These are phyloP conservation scores for Exophiala dermatitidis DNA, from an alignment of 2,329 filamentous ascomycete species.

Conservation along the genomic window DNA sequence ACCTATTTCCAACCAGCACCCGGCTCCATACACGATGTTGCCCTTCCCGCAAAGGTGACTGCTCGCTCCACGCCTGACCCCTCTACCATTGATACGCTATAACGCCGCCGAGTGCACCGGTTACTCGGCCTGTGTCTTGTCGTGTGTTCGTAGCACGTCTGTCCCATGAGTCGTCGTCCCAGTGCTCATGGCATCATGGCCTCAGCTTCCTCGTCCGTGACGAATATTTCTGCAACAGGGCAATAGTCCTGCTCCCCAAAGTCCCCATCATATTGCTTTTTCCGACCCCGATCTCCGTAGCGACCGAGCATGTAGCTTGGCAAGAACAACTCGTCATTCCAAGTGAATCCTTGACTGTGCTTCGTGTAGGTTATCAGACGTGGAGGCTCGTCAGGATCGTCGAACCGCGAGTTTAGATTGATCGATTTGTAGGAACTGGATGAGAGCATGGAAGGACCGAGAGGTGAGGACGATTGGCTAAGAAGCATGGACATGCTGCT, in stretches of 20 bases:
- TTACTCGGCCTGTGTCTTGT: not conserved
- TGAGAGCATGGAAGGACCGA: constrained; percentile 27
- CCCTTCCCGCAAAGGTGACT: not conserved
- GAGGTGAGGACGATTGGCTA: constrained; percentile 19
- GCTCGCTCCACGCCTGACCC: not conserved
- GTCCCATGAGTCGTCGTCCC: not conserved
- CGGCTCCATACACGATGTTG: not conserved
- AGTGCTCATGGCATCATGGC: constrained; percentile 20
- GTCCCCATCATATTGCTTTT: constrained; percentile 26
- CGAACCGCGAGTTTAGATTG: constrained; percentile 25
- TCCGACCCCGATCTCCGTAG: constrained; percentile 22
- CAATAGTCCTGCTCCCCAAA: constrained; percentile 27
- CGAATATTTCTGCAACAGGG: constrained; percentile 27
- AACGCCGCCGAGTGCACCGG: not conserved
- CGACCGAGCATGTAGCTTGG: constrained; percentile 27
- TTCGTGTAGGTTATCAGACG: constrained; percentile 27
- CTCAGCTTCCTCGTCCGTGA: constrained; percentile 28
- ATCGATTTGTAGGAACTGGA: constrained; percentile 28
- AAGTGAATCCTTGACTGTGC: constrained; percentile 27
- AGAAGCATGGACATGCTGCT: constrained; percentile 15
- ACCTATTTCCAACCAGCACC: not conserved
- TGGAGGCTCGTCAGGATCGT: constrained; percentile 26
- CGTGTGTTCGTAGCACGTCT: not conserved
- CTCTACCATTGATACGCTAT: not conserved
- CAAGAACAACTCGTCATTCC: constrained; percentile 29